Base-by-base conservation (phyloP, 2,329 filamentous ascomycete genomes). In the Ceratocystis eucalypticola region DNA sequence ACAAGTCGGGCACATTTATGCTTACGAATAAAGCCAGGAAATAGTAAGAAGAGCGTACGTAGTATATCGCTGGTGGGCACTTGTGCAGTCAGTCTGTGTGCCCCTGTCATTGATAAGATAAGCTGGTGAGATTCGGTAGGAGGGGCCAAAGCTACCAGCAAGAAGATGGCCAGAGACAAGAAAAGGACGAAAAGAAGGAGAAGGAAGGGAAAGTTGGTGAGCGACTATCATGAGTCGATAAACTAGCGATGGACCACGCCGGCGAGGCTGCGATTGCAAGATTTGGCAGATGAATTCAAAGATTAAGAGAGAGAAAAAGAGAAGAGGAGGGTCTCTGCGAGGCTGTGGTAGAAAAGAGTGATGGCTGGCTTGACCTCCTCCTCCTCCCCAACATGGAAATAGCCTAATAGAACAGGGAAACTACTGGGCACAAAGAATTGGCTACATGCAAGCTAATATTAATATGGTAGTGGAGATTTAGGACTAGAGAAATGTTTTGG, bases 51-150 rank as follows among this genome's bases (percentile, higher is more conserved):
- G 48, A 22, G 48, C 8, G 48, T 28, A 41, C 8, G 48, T 28
- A 41, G 48, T 25, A 53, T 25, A 30, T 61, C 57, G 57, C 33
- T 25, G 48, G 5, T 61, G 57, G 48, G 12, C 33, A 30, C 17
- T 20, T 45, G 20, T 6, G 30, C 30, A 33, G 30, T 7, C 6
- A 7, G 30, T 33, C 5, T 33, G 30, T 33, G 62, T 33, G 44
- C 30, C 44, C 20, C 20, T 65, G 48, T 25, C 28, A 44, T 33
- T 45, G 63, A 65, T 65, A 65, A 65, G 63, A 65, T 55, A 65
- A 65, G 48, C 63, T n/a, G 12, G 48, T 53, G 48, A 53, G 48
- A 53, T 53, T 53, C 1, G 5, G n/a, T 53, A 8, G 20, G 48
- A 25, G n/a, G 45, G 8, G 15, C 5, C 30, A 33, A 33, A 33